Conservation (phyloP, 108 stramenopile species). For the Hondaea fermentalgiana region DNA sequence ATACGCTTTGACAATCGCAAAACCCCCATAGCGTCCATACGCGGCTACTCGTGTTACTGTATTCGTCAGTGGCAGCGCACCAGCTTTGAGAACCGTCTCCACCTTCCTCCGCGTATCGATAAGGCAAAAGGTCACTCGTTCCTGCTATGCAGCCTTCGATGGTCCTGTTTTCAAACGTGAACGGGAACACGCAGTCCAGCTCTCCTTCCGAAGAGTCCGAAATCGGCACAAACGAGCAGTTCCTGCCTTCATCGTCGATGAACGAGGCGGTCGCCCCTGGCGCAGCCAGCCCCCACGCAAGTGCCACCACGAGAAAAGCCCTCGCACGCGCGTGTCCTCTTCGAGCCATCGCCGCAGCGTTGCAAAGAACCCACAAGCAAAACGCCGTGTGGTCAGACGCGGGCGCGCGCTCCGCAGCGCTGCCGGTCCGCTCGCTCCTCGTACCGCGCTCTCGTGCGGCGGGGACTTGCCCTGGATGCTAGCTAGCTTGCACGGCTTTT, state of each 20-base stretch:
- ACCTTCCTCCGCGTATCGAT: neutral
- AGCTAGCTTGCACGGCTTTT: too few relatives aligned
- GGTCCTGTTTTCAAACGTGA: neutral
- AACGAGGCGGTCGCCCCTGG: neutral
- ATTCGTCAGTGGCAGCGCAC: neutral
- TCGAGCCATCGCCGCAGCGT: too few relatives aligned
- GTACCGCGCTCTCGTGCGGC: too few relatives aligned
- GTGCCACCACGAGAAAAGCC: too few relatives aligned
- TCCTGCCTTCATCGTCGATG: neutral
- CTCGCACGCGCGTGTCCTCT: too few relatives aligned
- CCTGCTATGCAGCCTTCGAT: neutral
- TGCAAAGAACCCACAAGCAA: too few relatives aligned
- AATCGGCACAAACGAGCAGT: neutral
- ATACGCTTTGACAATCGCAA: neutral
- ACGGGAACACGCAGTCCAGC: neutral
- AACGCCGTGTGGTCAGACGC: too few relatives aligned
- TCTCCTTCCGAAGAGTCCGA: neutral
- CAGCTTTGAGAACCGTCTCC: neutral
- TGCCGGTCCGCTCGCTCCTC: too few relatives aligned
- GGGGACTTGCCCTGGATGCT: too few relatives aligned
- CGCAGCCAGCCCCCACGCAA: too few relatives aligned
- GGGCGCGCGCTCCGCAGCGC: too few relatives aligned
- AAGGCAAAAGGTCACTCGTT: neutral
- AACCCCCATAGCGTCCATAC: neutral
- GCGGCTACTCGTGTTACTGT: slow-evolving; percentile 4